Conservation (phyloP, 202 grass and related monocot genomes). For the Thinopyrum obtusiflorum region DNA sequence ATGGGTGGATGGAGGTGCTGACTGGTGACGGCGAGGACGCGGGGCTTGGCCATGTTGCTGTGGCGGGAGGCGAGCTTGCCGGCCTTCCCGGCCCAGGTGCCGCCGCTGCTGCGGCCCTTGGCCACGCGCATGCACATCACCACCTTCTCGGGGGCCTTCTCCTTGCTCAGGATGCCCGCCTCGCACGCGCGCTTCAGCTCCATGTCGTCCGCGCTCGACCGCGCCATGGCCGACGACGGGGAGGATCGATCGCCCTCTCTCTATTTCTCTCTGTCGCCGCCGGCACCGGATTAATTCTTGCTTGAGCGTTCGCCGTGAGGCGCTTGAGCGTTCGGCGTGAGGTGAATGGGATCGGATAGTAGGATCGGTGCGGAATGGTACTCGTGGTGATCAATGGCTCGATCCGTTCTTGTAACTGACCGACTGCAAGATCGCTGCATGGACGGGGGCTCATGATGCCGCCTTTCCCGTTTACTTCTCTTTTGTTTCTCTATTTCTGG, state of each 20-base stretch:
- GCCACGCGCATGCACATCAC: slow-evolving; percentile 72
- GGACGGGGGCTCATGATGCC: not conserved
- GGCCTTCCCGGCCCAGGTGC: slow-evolving; percentile 57
- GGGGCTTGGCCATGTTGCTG: slow-evolving; percentile 75
- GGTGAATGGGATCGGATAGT: not conserved
- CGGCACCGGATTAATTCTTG: not conserved
- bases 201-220: slow-evolving; percentile 92
- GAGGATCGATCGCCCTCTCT: not conserved
- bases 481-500: not conserved
- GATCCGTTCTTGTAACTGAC: not conserved
- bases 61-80: slow-evolving; percentile 64
- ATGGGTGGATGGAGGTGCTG: slow-evolving; percentile 12
- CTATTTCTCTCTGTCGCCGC: not conserved
- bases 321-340: not conserved
- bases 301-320: not conserved
- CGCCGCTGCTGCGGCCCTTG: slow-evolving; percentile 71
- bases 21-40: slow-evolving; percentile 81
- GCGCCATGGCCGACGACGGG: slow-evolving; percentile 48
- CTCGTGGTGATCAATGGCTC: too few species aligned
- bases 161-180: slow-evolving; percentile 55
- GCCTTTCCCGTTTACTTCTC: not conserved
- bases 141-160: slow-evolving; percentile 63
- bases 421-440: not conserved
- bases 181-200: slow-evolving; percentile 74
- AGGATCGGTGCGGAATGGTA: too few species aligned